Percentiles rank a stretch among this genome's conserved stretches.
phyloP scores from a whole-genome alignment of 306 rosid species.

The Mucuna pruriens region DNA sequence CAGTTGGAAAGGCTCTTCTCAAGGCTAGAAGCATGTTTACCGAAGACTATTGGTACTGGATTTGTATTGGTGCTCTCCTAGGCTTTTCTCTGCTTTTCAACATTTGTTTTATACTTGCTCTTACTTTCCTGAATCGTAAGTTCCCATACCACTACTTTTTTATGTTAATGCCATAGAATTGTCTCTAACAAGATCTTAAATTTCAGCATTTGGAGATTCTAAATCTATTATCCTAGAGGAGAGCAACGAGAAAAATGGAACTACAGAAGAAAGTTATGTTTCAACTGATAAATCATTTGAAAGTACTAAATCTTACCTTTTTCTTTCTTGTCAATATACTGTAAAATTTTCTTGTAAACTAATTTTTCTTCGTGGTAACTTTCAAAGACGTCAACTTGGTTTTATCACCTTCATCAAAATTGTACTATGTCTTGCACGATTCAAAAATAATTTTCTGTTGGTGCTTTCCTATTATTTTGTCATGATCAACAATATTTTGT shows the following conservation, averaged over 20 bases:
- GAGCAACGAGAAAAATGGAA: conserved; percentile 21
- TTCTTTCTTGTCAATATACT: conserved; percentile 4
- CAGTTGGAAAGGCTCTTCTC: conserved; percentile 76
- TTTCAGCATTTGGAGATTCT: conserved; percentile 66
- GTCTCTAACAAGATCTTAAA: conserved; percentile 13
- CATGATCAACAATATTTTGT: no score
- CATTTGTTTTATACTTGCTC: conserved; percentile 50
- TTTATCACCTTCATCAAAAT: not conserved
- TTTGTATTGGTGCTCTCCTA: conserved; percentile 68
- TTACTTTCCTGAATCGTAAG: conserved; percentile 73
- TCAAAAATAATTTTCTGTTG: not conserved
- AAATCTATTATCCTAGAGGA: conserved; percentile 57
- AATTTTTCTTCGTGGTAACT: conserved; percentile 4
- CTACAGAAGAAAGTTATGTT: conserved; percentile 25
- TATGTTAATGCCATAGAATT: not conserved
- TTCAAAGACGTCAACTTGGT: not conserved
- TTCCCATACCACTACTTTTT: not conserved
- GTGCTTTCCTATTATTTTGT: no score
- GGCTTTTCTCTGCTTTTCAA: conserved; percentile 72
- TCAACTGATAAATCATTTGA: conserved; percentile 33
- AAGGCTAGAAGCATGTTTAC: conserved; percentile 62
- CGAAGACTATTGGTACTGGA: conserved; percentile 75
- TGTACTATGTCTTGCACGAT: not conserved
- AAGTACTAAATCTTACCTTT: conserved; percentile 36
- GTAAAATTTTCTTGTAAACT: conserved; percentile 14